Percentiles rank a stretch among this genome's conserved stretches.
Conservation (phyloP, 345 rosid species). For the Reutealis trisperma region DNA sequence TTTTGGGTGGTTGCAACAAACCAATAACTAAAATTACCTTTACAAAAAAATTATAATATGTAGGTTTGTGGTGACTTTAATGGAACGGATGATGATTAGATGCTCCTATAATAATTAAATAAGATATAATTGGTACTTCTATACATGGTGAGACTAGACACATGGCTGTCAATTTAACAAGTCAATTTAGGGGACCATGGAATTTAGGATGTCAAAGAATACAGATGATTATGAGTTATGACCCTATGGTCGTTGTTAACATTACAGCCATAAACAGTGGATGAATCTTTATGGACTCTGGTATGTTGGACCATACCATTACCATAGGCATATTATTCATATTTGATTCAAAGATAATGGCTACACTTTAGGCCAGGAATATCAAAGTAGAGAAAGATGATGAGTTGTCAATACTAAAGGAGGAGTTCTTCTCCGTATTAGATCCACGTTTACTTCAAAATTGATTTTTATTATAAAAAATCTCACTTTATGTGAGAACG, state of each 20-base stretch:
- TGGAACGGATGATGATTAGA: not conserved
- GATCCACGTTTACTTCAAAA: no score
- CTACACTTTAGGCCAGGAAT: no score
- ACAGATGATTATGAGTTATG: not conserved
- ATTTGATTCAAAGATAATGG: no score
- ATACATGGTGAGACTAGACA: not conserved
- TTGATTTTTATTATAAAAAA: no score
- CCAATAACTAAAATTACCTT: not conserved
- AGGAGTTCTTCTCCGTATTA: no score
- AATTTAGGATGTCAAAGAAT: not conserved
- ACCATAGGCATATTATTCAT: not conserved
- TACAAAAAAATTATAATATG: no score
- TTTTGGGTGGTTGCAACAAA: slow-evolving; percentile 4
- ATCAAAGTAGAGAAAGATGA: no score
- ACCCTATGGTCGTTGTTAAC: not conserved
- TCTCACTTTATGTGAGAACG: no score
- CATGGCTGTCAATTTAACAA: slow-evolving; percentile 18
- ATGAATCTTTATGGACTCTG: not conserved
- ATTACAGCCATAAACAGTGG: not conserved
- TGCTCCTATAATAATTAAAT: no score
- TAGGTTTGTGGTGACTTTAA: no score
- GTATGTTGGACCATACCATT: not conserved
- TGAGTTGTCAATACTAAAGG: no score
- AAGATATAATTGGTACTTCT: not conserved
- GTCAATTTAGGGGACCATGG: slow-evolving; percentile 21